Conservation (phyloP, 2,329 filamentous ascomycete genomes). For the Trichoderma cornu-damae region DNA sequence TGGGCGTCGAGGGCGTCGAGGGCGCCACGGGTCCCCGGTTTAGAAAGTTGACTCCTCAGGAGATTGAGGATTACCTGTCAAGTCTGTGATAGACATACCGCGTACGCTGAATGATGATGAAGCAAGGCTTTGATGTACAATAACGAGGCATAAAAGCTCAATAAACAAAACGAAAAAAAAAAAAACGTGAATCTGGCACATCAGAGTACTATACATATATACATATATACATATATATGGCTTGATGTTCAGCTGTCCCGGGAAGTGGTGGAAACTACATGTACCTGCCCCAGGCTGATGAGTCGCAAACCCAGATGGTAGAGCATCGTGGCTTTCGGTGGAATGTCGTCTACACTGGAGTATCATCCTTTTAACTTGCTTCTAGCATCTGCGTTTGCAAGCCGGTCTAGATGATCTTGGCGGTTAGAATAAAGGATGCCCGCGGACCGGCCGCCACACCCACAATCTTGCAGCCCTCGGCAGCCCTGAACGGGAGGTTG, state of each 20-base stretch:
- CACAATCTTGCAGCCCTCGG: constrained; percentile 28
- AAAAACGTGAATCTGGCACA: constrained; percentile 9
- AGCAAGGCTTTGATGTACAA: constrained; percentile 16
- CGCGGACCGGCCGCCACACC: constrained; percentile 46
- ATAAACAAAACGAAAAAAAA: constrained; percentile 18
- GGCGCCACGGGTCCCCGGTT: constrained; percentile 81
- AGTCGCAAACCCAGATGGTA: no score
- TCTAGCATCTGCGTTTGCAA: not conserved
- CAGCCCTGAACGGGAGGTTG: constrained; percentile 30
- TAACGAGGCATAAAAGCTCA: constrained; percentile 17
- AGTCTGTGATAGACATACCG: constrained; percentile 66
- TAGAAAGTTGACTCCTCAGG: constrained; percentile 91
- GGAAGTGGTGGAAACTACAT: no score
- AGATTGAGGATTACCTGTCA: constrained; percentile 99
- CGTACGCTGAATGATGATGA: constrained; percentile 9
- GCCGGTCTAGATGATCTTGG: constrained; percentile 17
- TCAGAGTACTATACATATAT: not conserved
- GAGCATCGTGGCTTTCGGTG: no score
- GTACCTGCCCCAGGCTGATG: no score
- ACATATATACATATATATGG: no score
- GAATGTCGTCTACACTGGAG: no score
- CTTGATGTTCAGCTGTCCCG: no score
- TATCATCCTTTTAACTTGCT: no score
- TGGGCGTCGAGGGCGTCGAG: constrained; percentile 86
- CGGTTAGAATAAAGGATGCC: constrained; percentile 46